Base-by-base conservation (phyloP, 352 stramenopile species). In the Phytopythium sindhum region DNA sequence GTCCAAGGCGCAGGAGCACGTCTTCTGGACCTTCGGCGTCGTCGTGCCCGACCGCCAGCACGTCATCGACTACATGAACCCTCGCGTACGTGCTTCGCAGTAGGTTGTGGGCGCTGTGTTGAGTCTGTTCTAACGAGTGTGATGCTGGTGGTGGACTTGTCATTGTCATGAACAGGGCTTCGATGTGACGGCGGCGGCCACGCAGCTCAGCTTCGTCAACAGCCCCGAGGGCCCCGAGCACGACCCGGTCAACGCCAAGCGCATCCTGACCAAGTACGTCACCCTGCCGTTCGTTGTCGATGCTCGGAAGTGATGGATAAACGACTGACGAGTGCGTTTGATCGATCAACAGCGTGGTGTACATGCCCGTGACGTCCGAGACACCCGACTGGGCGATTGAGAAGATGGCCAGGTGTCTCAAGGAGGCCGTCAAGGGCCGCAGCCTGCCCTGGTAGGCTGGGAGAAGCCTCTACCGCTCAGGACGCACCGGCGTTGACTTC, bases 1-100 rank as follows among this genome's bases (percentile, higher is more conserved):
- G 2, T 60, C 73, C 19, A 31, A 73, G 31, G 83, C 86, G 33
- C 57, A 77, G 6, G 78, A 86, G 24, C 83, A 95, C 72, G 88
- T 83, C 62, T 95, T 86, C 65, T 95, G 86, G 86, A 59, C 92
- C 21, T 93, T 93, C 41, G 84, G 84, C 5, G 81, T 95, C 45
- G 74, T 86, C 39, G 80, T 91, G 39, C 69, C 83, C 12, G 77
- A 78, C 9, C 86, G 84, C 12, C 59, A 70, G 48, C 58, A 73
- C 29, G 80, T 93, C 44, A 74, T 80, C 42, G 65, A 66, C 45
- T 83, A 80, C 72, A 93, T 95, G 86, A 91, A 91, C 70, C 67
- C 81, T 39, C 72, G 86, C 54, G 84, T 91, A 71, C 23, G 66
- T 73, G 1, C 17, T 7, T 59, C 3, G 17, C 12, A 12, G 8